Percentiles rank a stretch among this genome's conserved stretches.
These are phyloP conservation scores for Colletotrichum cordylinicola DNA, from an alignment of 2,329 filamentous ascomycete species.

Conservation along the genomic window DNA sequence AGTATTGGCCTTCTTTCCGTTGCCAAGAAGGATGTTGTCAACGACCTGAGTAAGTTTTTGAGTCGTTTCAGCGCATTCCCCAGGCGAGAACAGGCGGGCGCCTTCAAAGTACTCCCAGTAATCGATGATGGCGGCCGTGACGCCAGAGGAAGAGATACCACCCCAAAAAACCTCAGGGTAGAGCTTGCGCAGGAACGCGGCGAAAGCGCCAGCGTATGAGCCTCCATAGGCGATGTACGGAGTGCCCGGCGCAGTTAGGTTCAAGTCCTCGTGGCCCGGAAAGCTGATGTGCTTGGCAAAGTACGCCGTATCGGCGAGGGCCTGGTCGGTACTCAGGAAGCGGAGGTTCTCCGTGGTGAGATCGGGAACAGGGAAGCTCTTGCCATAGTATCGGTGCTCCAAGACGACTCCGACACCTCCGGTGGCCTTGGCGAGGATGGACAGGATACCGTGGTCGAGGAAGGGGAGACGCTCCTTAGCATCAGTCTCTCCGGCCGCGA, in stretches of 20 bases:
- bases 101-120: slow-evolving; percentile 71
- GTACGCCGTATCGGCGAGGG: slow-evolving; percentile 80
- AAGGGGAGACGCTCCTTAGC: slow-evolving; percentile 69
- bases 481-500: slow-evolving; percentile 74
- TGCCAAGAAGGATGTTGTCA: slow-evolving; percentile 55
- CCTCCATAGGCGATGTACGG: slow-evolving; percentile 85
- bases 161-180: slow-evolving; percentile 84
- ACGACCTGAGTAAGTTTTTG: slow-evolving; percentile 60
- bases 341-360: slow-evolving; percentile 73
- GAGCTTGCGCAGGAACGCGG: slow-evolving; percentile 74
- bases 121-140: slow-evolving; percentile 78
- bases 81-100: slow-evolving; percentile 52
- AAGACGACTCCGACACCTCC: slow-evolving; percentile 80
- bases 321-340: slow-evolving; percentile 84
- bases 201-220: slow-evolving; percentile 82
- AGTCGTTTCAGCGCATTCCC: slow-evolving; percentile 68
- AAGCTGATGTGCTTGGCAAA: slow-evolving; percentile 79
- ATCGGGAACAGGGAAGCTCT: slow-evolving; percentile 72
- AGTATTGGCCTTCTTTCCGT: slow-evolving; percentile 34
- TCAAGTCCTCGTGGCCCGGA: slow-evolving; percentile 68
- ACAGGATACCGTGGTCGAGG: slow-evolving; percentile 79
- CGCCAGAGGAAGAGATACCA: slow-evolving; percentile 80
- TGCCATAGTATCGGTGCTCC: slow-evolving; percentile 88
- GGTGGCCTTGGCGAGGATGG: slow-evolving; percentile 73
- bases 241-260: slow-evolving; percentile 69